Evolutionary conservation across 805 yeast genomes (phyloP).

Genomic region (Starmerella lactis-condensi): DNA sequence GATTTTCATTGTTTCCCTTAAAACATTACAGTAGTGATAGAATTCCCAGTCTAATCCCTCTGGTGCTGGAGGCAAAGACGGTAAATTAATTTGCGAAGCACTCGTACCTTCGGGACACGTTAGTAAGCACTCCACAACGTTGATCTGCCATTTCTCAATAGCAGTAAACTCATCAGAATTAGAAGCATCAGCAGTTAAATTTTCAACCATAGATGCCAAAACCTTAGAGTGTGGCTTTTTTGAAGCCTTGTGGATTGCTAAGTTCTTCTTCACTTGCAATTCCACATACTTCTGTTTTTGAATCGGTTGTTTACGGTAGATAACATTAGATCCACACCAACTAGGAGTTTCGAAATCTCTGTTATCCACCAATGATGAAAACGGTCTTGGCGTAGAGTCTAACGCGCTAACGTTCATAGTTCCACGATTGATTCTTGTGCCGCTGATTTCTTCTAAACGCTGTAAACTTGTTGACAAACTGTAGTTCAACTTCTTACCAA

Average conservation of each 20-base stretch:
- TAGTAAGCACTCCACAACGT: slow-evolving; percentile 12
- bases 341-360: slow-evolving; percentile 33
- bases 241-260: neutral
- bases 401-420: slow-evolving; percentile 7
- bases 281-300: slow-evolving; percentile 6
- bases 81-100: neutral
- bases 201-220: neutral
- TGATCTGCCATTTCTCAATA: slow-evolving; percentile 25
- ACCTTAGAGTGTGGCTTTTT: neutral
- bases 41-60: slow-evolving; percentile 16
- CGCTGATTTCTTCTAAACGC: slow-evolving; percentile 19
- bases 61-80: slow-evolving; percentile 1
- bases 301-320: slow-evolving; percentile 7
- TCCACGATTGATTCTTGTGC: slow-evolving; percentile 14
- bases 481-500: slow-evolving; percentile 32
- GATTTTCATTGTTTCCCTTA: slow-evolving; percentile 17
- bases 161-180: slow-evolving; percentile 19
- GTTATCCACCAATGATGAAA: slow-evolving; percentile 28
- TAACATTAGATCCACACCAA: slow-evolving; percentile 3
- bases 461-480: slow-evolving; percentile 29
- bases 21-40: slow-evolving; percentile 17
- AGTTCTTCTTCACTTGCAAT: slow-evolving; percentile 9
- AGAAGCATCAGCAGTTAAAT: neutral
- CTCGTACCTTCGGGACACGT: slow-evolving; percentile 1
- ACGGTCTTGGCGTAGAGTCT: slow-evolving; percentile 3